These are phyloP conservation scores for Dactylellina leptospora DNA, from an alignment of 2,329 filamentous ascomycete genomes.

Conservation along the genomic window DNA sequence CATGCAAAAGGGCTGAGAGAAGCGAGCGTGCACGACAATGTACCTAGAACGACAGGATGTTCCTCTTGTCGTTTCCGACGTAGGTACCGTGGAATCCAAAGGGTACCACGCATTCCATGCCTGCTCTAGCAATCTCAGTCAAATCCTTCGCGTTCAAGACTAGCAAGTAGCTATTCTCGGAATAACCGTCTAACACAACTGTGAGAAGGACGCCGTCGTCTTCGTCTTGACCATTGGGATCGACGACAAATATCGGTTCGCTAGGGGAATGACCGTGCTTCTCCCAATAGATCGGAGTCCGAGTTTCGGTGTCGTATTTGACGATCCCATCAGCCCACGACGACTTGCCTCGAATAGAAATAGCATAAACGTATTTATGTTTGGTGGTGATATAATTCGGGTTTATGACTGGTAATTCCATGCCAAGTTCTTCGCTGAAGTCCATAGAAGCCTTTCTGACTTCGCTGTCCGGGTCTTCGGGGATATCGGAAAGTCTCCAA, in stretches of 20 bases:
- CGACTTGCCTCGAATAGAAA: slow-evolving; percentile 68
- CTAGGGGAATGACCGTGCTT: slow-evolving; percentile 71
- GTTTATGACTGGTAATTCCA: slow-evolving; percentile 74
- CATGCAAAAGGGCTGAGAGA: too few relatives aligned
- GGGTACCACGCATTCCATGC: slow-evolving; percentile 69
- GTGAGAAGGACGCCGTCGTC: slow-evolving; percentile 72
- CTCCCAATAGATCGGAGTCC: slow-evolving; percentile 68
- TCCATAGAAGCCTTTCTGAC: slow-evolving; percentile 36
- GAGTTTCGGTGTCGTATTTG: slow-evolving; percentile 71
- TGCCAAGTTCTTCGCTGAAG: slow-evolving; percentile 42
- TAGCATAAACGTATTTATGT: slow-evolving; percentile 71
- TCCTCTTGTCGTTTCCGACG: slow-evolving; percentile 35
- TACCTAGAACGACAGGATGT: slow-evolving; percentile 12
- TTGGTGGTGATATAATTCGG: slow-evolving; percentile 65
- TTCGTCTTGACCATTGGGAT: slow-evolving; percentile 59
- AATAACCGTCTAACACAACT: slow-evolving; percentile 70
- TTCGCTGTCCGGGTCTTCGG: slow-evolving; percentile 10
- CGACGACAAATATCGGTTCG: slow-evolving; percentile 72
- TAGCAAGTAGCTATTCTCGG: slow-evolving; percentile 70
- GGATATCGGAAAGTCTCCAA: slow-evolving; percentile 56
- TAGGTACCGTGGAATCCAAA: slow-evolving; percentile 74
- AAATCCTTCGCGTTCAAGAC: slow-evolving; percentile 72
- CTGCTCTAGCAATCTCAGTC: slow-evolving; percentile 71
- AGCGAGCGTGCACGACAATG: too few relatives aligned
- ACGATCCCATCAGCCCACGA: slow-evolving; percentile 71